These are phyloP conservation scores for Acer saccharum DNA, from an alignment of 345 rosid genomes.

Conservation along the genomic window DNA sequence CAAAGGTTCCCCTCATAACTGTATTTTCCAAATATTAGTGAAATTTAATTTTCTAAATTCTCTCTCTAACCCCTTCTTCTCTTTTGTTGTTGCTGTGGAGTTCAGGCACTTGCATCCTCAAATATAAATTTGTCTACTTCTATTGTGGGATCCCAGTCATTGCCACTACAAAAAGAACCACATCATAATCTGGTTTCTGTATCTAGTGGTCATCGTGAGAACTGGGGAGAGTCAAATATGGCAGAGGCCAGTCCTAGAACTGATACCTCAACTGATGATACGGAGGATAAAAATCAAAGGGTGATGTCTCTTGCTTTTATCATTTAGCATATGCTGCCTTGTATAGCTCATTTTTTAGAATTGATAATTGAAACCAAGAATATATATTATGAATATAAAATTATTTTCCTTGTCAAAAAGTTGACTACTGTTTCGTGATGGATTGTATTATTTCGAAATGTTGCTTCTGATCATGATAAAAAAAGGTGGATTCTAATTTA, in stretches of 20 bases:
- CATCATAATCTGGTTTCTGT: conserved; percentile 43
- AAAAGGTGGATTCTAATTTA: not conserved
- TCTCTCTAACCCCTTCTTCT: not conserved
- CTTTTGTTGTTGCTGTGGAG: conserved; percentile 3
- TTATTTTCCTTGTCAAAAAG: not conserved
- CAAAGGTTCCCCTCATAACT: conserved; percentile 7
- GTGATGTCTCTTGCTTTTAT: conserved; percentile 44
- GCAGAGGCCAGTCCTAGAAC: conserved; percentile 90
- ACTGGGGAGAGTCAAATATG: conserved; percentile 67
- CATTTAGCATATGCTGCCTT: conserved; percentile 25
- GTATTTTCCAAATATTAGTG: conserved; percentile 11
- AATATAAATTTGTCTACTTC: conserved; percentile 37
- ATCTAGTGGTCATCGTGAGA: conserved; percentile 48
- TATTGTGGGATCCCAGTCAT: conserved; percentile 34
- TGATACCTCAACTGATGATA: conserved; percentile 83
- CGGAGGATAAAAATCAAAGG: conserved; percentile 81
- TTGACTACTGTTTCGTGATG: conserved; percentile 13
- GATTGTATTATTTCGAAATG: conserved; percentile 5
- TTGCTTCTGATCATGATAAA: not conserved
- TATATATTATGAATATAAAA: not conserved
- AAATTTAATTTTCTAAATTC: conserved; percentile 18
- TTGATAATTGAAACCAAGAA: not conserved
- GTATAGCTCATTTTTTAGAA: not conserved
- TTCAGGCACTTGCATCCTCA: conserved; percentile 41
- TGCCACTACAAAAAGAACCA: conserved; percentile 39